Percentiles rank a stretch among this genome's conserved stretches.
These are phyloP conservation scores for Cercophora sp. DNA, from an alignment of 495 filamentous ascomycete genomes.

Conservation along the genomic window DNA sequence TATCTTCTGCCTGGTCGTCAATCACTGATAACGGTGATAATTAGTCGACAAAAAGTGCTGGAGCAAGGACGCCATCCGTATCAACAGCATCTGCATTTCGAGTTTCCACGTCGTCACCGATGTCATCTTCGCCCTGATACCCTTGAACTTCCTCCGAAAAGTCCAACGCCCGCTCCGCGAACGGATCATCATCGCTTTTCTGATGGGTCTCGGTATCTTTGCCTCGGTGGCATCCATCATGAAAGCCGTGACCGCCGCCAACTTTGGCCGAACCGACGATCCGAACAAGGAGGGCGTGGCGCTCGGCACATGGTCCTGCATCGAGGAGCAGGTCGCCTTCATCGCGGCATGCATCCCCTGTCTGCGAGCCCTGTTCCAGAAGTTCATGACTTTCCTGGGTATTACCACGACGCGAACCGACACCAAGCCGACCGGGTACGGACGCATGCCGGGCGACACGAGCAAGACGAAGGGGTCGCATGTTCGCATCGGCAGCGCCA, in stretches of 20 bases:
- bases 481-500: not conserved
- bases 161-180: slow-evolving; percentile 19
- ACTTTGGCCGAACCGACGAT: slow-evolving; percentile 13
- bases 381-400: slow-evolving; percentile 9
- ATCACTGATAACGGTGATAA: too few relatives aligned
- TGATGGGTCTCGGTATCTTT: slow-evolving; percentile 20
- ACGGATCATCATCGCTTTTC: slow-evolving; percentile 16
- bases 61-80: slow-evolving; percentile 12
- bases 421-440: slow-evolving; percentile 1
- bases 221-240: slow-evolving; percentile 18
- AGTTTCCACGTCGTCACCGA: slow-evolving; percentile 21
- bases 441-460: not conserved
- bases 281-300: slow-evolving; percentile 16
- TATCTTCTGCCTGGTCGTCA: too few relatives aligned
- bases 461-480: slow-evolving; percentile 1
- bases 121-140: slow-evolving; percentile 18
- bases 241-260: slow-evolving; percentile 14
- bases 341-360: slow-evolving; percentile 18
- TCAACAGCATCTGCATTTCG: slow-evolving; percentile 14
- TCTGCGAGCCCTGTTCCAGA: slow-evolving; percentile 16
- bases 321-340: slow-evolving; percentile 21
- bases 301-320: slow-evolving; percentile 15
- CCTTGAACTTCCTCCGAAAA: slow-evolving; percentile 16
- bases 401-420: not conserved
- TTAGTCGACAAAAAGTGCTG: too few relatives aligned